phyloP scores from a whole-genome alignment of 805 yeast species.

The Candida coleopterorum region DNA sequence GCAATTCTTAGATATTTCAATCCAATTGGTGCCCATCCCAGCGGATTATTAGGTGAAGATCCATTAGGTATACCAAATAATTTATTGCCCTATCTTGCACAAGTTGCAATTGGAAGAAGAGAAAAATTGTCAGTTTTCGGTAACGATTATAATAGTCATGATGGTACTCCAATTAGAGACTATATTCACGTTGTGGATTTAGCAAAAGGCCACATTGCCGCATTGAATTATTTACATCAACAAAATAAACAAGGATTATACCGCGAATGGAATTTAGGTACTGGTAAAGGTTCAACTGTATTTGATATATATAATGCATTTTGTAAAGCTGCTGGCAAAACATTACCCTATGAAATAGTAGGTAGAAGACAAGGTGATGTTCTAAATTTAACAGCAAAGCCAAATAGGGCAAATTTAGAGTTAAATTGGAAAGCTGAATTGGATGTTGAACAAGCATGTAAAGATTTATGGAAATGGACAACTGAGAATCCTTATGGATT shows the following conservation, averaged over 20 bases:
- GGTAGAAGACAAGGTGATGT: constrained; percentile 77
- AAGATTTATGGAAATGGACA: constrained; percentile 77
- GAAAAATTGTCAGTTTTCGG: constrained; percentile 68
- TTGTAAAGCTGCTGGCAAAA: constrained; percentile 57
- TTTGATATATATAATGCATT: constrained; percentile 66
- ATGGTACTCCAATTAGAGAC: constrained; percentile 80
- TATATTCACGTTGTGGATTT: constrained; percentile 78
- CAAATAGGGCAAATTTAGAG: constrained; percentile 61
- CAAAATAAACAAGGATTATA: constrained; percentile 43
- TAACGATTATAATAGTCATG: constrained; percentile 62
- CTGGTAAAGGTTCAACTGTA: constrained; percentile 78
- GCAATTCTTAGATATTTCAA: constrained; percentile 76
- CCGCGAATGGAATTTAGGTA: constrained; percentile 80
- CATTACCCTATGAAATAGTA: constrained; percentile 60
- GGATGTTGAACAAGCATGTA: constrained; percentile 58
- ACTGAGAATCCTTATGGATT: constrained; percentile 62
- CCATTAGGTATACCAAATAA: constrained; percentile 76
- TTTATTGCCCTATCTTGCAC: constrained; percentile 69
- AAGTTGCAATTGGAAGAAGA: constrained; percentile 70
- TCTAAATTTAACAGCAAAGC: constrained; percentile 65
- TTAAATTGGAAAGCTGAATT: constrained; percentile 59
- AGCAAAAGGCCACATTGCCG: constrained; percentile 73
- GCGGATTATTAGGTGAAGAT: constrained; percentile 77
- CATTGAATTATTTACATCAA: constrained; percentile 50
- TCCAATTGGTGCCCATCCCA: constrained; percentile 84